Conservation (phyloP, 176 grass and related monocot genomes). For the Musa acuminata region DNA sequence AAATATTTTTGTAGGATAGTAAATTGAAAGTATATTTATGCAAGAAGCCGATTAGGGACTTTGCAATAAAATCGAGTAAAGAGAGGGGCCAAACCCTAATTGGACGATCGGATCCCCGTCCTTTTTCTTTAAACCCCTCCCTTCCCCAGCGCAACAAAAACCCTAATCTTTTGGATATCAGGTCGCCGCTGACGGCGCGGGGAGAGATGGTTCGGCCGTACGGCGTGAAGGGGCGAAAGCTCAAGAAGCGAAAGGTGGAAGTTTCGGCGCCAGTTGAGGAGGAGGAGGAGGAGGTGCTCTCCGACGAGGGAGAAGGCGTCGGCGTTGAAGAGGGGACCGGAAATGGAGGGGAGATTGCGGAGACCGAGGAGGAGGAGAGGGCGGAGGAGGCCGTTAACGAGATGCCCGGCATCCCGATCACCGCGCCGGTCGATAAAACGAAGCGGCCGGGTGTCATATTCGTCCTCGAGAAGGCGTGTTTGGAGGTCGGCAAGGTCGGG, state of each 20-base stretch:
- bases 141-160: background rate
- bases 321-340: conserved; percentile 11
- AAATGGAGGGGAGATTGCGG: background rate
- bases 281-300: conserved; percentile 12
- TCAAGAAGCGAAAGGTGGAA: conserved; percentile 60
- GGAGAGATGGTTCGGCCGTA: conserved; percentile 50
- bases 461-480: conserved; percentile 76
- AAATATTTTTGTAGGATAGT: too few relatives aligned
- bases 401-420: conserved; percentile 36
- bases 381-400: conserved; percentile 21
- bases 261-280: background rate
- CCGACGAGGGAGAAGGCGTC: conserved; percentile 6
- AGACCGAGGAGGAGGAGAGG: background rate
- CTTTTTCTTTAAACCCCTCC: too few relatives aligned
- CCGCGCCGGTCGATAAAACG: conserved; percentile 32
- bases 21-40: too few relatives aligned
- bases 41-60: too few relatives aligned
- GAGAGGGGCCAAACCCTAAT: too few relatives aligned
- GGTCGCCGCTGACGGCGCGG: background rate
- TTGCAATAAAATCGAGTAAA: too few relatives aligned
- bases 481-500: conserved; percentile 95
- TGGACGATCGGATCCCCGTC: too few relatives aligned
- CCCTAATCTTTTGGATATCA: background rate
- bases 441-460: conserved; percentile 59
- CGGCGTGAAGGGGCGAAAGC: conserved; percentile 53